Evolutionary conservation across 371 early-diverging fungal genomes (phyloP).

Genomic region (Funneliformis caledonium): DNA sequence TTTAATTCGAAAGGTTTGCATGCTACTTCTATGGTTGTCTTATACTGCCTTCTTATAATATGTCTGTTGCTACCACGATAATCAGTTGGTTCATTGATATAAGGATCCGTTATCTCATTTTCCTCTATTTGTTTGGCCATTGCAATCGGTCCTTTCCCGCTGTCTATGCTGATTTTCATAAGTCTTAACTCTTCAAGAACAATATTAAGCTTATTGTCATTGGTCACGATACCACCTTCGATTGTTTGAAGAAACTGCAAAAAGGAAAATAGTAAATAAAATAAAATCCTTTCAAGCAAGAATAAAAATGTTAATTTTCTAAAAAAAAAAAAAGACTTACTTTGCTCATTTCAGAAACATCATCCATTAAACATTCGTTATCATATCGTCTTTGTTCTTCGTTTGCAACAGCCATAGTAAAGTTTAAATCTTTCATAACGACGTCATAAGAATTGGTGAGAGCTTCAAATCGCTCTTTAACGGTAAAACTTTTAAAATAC

Average conservation of each 20-base stretch:
- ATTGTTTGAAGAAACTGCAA: neutral
- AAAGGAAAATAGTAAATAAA: neutral
- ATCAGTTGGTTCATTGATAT: neutral
- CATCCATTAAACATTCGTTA: conserved; percentile 15
- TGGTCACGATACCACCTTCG: neutral
- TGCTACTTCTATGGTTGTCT: neutral
- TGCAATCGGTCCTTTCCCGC: neutral
- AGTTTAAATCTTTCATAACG: conserved; percentile 10
- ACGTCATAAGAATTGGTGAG: conserved; percentile 7
- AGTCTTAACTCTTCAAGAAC: neutral
- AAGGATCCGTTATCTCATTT: neutral
- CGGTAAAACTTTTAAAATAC: conserved; percentile 2
- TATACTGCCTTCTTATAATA: neutral
- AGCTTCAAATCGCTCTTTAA: conserved; percentile 19
- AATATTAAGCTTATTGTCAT: neutral
- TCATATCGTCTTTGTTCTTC: conserved; percentile 32
- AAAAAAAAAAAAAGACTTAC: neutral
- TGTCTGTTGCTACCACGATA: neutral
- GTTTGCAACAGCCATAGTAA: conserved; percentile 13
- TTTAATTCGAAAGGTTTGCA: neutral
- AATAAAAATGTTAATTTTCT: neutral
- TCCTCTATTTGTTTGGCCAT: neutral
- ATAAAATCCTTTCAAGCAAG: neutral
- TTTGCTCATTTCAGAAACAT: conserved; percentile 22
- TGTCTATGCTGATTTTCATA: neutral